phyloP scores from a whole-genome alignment of 805 yeast species.

The Saccharomycopsis lassenensis region DNA sequence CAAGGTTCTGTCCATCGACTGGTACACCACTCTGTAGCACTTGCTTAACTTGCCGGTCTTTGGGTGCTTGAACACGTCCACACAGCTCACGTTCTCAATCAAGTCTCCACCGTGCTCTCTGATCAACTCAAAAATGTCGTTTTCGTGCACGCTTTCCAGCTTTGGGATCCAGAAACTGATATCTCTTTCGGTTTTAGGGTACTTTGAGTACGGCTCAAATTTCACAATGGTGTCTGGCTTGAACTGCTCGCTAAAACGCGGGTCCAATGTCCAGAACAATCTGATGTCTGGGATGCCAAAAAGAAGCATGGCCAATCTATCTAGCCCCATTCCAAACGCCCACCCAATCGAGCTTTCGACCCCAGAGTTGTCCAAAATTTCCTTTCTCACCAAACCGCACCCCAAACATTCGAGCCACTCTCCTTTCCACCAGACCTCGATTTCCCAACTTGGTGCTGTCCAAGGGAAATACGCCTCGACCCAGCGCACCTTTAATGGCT shows the following conservation, averaged over 20 bases:
- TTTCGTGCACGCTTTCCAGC: constrained; percentile 47
- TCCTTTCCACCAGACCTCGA: constrained; percentile 98
- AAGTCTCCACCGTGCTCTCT: constrained; percentile 62
- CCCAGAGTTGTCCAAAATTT: constrained; percentile 66
- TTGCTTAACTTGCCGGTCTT: constrained; percentile 66
- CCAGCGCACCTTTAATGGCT: constrained; percentile 86
- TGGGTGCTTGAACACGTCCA: constrained; percentile 82
- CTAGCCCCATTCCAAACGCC: constrained; percentile 97
- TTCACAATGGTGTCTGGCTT: constrained; percentile 48
- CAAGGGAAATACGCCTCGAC: constrained; percentile 93
- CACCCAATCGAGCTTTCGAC: constrained; percentile 65
- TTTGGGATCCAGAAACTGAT: constrained; percentile 83
- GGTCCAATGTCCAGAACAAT: constrained; percentile 81
- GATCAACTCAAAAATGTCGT: constrained; percentile 90
- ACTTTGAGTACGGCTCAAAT: constrained; percentile 83
- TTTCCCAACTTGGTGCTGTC: constrained; percentile 98
- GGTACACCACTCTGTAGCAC: constrained; percentile 86
- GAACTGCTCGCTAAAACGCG: constrained; percentile 69
- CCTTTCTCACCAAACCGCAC: constrained; percentile 79
- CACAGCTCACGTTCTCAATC: constrained; percentile 71
- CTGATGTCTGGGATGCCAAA: constrained; percentile 95
- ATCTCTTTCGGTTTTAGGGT: constrained; percentile 79
- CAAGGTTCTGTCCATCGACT: constrained; percentile 88
- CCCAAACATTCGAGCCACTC: constrained; percentile 98
- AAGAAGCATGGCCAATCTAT: constrained; percentile 88